Evolutionary conservation across 129 eudicot species (phyloP), one percentile per base, ranked within the genome.

Genomic region (Pittosporum tobira): DNA sequence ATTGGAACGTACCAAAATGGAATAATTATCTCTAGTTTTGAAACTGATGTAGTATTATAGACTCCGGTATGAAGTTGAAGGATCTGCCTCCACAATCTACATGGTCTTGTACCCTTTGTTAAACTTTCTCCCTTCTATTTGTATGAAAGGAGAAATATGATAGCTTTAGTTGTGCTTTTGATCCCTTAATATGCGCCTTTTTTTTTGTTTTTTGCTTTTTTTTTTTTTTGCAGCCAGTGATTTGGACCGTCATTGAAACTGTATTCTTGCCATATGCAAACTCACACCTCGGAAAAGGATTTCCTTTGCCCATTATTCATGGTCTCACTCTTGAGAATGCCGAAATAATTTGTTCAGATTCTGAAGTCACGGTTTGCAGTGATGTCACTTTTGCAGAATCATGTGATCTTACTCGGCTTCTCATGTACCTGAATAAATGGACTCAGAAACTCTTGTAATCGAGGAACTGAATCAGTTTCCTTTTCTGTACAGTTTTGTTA

Each of bases 321-420:
- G 90, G 90, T 10, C 72, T 83, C 59, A 72, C 61, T 48, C 85
- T 83, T 43, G 49, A 70, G 75, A 70, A 79, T 55, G 90, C 83
- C 3, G 85, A 83, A 59, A 83, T 79, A 52, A 24, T 52, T 62
- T 59, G 67, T 51, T 42, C 78, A 2, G 51, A 73, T 62, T 75
- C 90, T 43, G 36, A 59, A 64, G 58, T 83, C 40, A 61, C 63
- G 1, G 74, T 83, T 25, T 83, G 90, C 73, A 75, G 85, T 18
- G 82, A 82, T 20, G 79, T 83, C 46, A 49, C 61, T 8, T 78
- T 63, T 53, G 18, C 52, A 16, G 79, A 81, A 30, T 44, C 77
- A 2, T 28, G 54, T 64, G 53, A 67, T 64, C 56, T 26, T 29
- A 57, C 61, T 46, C 66, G 5, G 18, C 20, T 67, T 29, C 50